Conservation (phyloP, 2,329 filamentous ascomycete genomes). For the Cadophora malorum region DNA sequence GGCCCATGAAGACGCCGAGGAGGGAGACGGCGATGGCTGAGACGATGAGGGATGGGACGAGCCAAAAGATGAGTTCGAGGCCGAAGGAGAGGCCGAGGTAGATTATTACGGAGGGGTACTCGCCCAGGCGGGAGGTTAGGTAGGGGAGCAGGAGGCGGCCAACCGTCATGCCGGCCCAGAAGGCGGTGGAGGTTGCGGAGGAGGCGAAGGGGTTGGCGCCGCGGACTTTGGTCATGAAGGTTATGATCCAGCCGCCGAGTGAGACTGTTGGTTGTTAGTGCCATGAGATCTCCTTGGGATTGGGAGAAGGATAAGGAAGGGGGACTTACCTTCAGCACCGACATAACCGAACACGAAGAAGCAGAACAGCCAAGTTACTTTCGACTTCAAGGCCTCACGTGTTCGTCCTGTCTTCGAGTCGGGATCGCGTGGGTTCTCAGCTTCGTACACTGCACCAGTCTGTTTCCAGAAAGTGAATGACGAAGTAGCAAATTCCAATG, state of each 20-base stretch:
- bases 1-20: slow-evolving; percentile 81
- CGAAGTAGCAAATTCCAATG: slow-evolving; percentile 60
- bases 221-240: slow-evolving; percentile 84
- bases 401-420: slow-evolving; percentile 36
- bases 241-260: slow-evolving; percentile 81
- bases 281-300: background rate
- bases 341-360: slow-evolving; percentile 81
- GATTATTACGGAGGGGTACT: slow-evolving; percentile 66
- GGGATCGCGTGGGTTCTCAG: slow-evolving; percentile 55
- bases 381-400: slow-evolving; percentile 49
- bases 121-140: slow-evolving; percentile 74
- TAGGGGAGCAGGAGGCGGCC: slow-evolving; percentile 78
- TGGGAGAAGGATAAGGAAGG: slow-evolving; percentile 44
- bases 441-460: slow-evolving; percentile 62
- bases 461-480: slow-evolving; percentile 67
- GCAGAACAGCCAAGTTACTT: slow-evolving; percentile 74
- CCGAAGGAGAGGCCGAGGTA: slow-evolving; percentile 70
- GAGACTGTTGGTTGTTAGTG: slow-evolving; percentile 54
- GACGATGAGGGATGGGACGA: slow-evolving; percentile 77
- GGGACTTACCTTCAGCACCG: slow-evolving; percentile 63
- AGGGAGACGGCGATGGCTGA: slow-evolving; percentile 74
- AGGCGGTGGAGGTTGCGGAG: slow-evolving; percentile 78
- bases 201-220: slow-evolving; percentile 72
- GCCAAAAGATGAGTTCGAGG: slow-evolving; percentile 79
- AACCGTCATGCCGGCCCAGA: slow-evolving; percentile 83